Evolutionary conservation across 441 rosid species (phyloP), one percentile per base, ranked within the genome.

Genomic region (Mallotus repandus): DNA sequence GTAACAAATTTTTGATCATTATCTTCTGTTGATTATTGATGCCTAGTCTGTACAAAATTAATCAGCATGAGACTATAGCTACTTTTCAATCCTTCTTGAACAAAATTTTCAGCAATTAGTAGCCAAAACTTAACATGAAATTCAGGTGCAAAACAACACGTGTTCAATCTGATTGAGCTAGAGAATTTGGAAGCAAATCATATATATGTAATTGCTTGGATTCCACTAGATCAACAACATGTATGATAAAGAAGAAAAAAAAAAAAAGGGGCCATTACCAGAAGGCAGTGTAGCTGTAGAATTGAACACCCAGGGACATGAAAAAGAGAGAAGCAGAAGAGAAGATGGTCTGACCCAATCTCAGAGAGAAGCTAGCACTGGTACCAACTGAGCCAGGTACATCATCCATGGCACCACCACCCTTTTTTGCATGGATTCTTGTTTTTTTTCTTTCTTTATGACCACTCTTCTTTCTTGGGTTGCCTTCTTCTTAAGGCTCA

Each of bases 251-350:
- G 11, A 32, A 14, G 0, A 19, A 52, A 45, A 67, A 25, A 3
- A n/a, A 35, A 53, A 7, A 57, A 62, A 66, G 62, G 62, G 41
- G 5, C 7, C 7, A 59, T 32, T 84, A 93, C 98, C 96, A 89
- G 89, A 91, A 89, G 82, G 97, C 86, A 63, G 98, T 89, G 86
- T 87, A 89, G 84, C 89, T 86, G 74, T 89, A 89, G 88, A 91
- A 93, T 56, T 89, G 88, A 80, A 81, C 91, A 71, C 90, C 97
- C 29, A 89, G 25, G 68, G 96, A 86, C 97, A 93, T 89, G 83
- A 89, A 89, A 66, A 89, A 90, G 50, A 93, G 92, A 83, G 96
- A 87, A 60, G 91, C 94, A 68, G 83, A 81, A 32, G 98, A 89
- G 76, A 91, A 91, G 8, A 86, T 56, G 66, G 88, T 80, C 77